Evolutionary conservation across 352 stramenopile species (phyloP).

Genomic region (Globisporangium recalcitrans): DNA sequence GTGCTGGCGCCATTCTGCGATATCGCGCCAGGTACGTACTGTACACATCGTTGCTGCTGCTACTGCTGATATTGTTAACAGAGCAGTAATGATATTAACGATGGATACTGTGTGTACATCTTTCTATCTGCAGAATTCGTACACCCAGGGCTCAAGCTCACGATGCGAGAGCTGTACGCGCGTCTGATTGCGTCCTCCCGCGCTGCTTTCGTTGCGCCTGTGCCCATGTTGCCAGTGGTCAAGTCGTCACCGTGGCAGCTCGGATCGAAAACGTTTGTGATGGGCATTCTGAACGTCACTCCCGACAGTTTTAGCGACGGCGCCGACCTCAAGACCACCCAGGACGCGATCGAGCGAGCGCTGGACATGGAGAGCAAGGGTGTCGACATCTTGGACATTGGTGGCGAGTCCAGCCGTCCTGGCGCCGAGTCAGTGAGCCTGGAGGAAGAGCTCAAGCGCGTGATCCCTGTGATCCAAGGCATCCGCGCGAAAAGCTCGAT

Average conservation of each 20-base stretch:
- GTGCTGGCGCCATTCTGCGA: slow-evolving; percentile 95
- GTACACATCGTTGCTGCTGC: background rate
- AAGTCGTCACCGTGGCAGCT: slow-evolving; percentile 43
- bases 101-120: background rate
- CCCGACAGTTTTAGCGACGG: slow-evolving; percentile 96
- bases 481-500: slow-evolving; percentile 78
- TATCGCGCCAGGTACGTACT: slow-evolving; percentile 57
- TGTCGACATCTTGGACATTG: slow-evolving; percentile 96
- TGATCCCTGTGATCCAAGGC: slow-evolving; percentile 91
- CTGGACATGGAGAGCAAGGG: slow-evolving; percentile 88
- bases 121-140: slow-evolving; percentile 34
- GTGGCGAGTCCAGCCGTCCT: slow-evolving; percentile 98
- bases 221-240: slow-evolving; percentile 45
- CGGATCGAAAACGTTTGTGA: slow-evolving; percentile 85
- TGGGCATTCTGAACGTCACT: slow-evolving; percentile 99
- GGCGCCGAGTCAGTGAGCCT: slow-evolving; percentile 83
- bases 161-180: slow-evolving; percentile 71
- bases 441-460: slow-evolving; percentile 89
- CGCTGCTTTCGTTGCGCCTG: slow-evolving; percentile 30
- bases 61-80: background rate
- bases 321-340: slow-evolving; percentile 32
- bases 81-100: background rate
- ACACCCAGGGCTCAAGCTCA: slow-evolving; percentile 73
- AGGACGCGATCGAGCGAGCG: slow-evolving; percentile 76
- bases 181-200: slow-evolving; percentile 21